Conservation (phyloP, 225 moss, liverwort and hornwort genomes). For the Climacium dendroides region DNA sequence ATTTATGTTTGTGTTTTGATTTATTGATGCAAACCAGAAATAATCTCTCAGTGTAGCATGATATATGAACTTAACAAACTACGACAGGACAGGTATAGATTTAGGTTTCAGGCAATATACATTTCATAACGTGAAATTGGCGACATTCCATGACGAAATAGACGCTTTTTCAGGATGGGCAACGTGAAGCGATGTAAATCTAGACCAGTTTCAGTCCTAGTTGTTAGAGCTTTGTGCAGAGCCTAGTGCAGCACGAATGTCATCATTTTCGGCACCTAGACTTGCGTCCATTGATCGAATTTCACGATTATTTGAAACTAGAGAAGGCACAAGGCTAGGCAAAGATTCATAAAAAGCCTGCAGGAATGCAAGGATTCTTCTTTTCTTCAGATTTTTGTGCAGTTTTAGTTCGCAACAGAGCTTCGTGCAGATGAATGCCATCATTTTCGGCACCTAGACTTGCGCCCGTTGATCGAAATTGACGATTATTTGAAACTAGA, state of each 20-base stretch:
- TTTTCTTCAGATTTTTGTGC: neutral
- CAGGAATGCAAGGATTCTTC: neutral
- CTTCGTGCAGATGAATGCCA: neutral
- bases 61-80: too few relatives aligned
- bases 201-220: neutral
- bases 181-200: neutral
- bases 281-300: neutral
- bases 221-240: neutral
- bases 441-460: neutral
- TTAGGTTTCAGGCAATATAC: too few relatives aligned
- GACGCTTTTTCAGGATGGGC: too few relatives aligned
- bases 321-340: neutral
- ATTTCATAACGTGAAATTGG: too few relatives aligned
- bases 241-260: neutral
- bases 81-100: too few relatives aligned
- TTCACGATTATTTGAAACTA: neutral
- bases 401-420: neutral
- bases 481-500: neutral
- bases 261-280: neutral
- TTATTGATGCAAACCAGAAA: too few relatives aligned
- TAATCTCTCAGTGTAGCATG: too few relatives aligned
- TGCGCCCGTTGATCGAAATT: neutral
- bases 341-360: neutral
- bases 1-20: too few relatives aligned
- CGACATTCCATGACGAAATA: too few relatives aligned